phyloP scores from a whole-genome alignment of 83 land plant species.

The Isoetes engelmannii region DNA sequence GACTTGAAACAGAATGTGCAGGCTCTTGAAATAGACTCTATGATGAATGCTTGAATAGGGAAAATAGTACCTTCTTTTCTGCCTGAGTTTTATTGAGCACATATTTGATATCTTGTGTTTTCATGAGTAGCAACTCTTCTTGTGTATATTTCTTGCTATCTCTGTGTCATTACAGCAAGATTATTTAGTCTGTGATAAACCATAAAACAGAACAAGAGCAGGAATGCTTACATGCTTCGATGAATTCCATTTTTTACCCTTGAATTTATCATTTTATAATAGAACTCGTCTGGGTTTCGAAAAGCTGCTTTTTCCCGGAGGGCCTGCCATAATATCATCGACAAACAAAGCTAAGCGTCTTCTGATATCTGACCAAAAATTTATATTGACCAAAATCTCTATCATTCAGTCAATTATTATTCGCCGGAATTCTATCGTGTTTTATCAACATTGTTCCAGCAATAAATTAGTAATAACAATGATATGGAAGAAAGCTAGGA shows the following conservation, averaged over 20 bases:
- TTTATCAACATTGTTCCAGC: background rate
- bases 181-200: background rate
- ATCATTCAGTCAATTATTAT: background rate
- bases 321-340: slow-evolving; percentile 28
- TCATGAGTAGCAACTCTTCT: slow-evolving; percentile 65
- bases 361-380: background rate
- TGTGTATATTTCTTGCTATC: slow-evolving; percentile 43
- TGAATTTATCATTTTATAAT: slow-evolving; percentile 74
- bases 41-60: background rate
- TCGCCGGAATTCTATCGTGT: background rate
- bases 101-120: slow-evolving; percentile 65
- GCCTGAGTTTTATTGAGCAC: slow-evolving; percentile 52
- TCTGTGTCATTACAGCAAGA: slow-evolving; percentile 17
- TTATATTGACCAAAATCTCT: background rate
- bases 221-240: slow-evolving; percentile 36
- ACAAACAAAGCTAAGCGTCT: background rate
- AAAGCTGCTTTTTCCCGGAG: slow-evolving; percentile 73
- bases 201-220: background rate
- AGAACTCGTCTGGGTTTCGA: slow-evolving; percentile 88
- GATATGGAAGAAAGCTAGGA: too few species aligned
- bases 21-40: background rate
- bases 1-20: background rate
- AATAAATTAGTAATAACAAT: too few species aligned
- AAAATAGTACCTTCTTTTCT: slow-evolving; percentile 44
- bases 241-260: slow-evolving; percentile 65